Evolutionary conservation across 1,284 basidiomycete genomes (phyloP), one percentile per base, ranked within the genome.

Genomic region (Xerocomus alliaceus): DNA sequence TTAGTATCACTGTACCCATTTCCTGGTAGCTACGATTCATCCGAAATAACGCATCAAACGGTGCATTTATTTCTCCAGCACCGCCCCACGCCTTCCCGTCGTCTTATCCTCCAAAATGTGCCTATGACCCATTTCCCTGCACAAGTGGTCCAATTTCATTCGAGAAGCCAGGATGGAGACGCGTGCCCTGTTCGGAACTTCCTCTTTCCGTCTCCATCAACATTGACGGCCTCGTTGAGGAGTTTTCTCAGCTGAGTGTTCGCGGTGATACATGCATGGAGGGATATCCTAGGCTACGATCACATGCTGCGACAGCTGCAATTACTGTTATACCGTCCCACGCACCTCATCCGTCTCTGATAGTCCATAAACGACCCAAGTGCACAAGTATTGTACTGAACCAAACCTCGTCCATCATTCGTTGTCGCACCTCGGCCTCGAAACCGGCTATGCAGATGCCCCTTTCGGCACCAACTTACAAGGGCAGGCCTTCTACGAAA

Each of bases 21-120:
- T 35, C 32, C 12, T 35, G 34, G 34, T 15, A 35, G 34, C 34
- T 35, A 4, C 17, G n/a, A 41, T 0, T 7, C 2, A 0, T 10
- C 32, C 29, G 2, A 32, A n/a, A 39, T 0, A 3, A 35, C 34
- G 34, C 6, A 1, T 17, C 13, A 3, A 29, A 50, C 3, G 29
- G 58, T 8, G 12, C 6, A 0, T 60, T 71, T 24, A 1, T 6
- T 8, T 54, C 51, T 4, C 18, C 42, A 9, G 11, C 71, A 0
- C 71, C 71, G 4, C 31, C 32, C 0, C 69, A 73, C 12, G 61
- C 61, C 1, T 70, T 73, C 53, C 68, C 69, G 0, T 62, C 67
- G 0, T 2, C 41, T 4, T 70, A 70, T 44, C 71, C 68, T 4
- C 60, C 67, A 0, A 42, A 2, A 3, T 71, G 69, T 31, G 12